These are phyloP conservation scores for Aspergillus cavernicola DNA, from an alignment of 495 filamentous ascomycete species.

Conservation along the genomic window DNA sequence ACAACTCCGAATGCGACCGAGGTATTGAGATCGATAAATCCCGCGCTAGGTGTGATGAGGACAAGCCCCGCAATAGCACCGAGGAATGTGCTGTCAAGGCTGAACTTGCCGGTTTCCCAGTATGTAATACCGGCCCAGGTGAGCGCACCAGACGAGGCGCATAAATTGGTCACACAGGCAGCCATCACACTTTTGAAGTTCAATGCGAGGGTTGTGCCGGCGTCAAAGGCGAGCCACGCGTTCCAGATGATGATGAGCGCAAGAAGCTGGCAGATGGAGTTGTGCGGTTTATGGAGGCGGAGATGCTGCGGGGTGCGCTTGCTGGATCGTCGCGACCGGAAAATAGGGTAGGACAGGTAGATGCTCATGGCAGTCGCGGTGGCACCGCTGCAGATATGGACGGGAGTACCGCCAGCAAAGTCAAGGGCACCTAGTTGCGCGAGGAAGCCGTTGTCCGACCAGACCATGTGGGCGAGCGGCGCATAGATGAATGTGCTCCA, in stretches of 20 bases:
- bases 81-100: constrained; percentile 45
- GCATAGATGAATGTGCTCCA: constrained; percentile 47
- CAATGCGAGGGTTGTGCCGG: constrained; percentile 41
- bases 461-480: constrained; percentile 44
- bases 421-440: constrained; percentile 37
- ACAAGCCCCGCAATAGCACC: constrained; percentile 49
- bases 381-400: constrained; percentile 45
- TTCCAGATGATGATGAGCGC: constrained; percentile 54
- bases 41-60: constrained; percentile 46
- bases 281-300: constrained; percentile 45
- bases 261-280: constrained; percentile 45
- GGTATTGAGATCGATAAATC: constrained; percentile 42
- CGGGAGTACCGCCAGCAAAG: constrained; percentile 46
- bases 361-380: constrained; percentile 39
- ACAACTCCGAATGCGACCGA: constrained; percentile 43
- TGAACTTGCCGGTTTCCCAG: constrained; percentile 43
- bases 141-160: constrained; percentile 42
- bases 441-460: constrained; percentile 37
- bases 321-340: constrained; percentile 36
- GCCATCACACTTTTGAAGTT: constrained; percentile 48
- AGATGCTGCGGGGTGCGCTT: constrained; percentile 38
- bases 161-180: constrained; percentile 46
- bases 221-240: constrained; percentile 55
- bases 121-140: constrained; percentile 48
- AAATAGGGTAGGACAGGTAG: constrained; percentile 41